Conservation (phyloP, 495 filamentous ascomycete species). For the Aspergillus panamensis region DNA sequence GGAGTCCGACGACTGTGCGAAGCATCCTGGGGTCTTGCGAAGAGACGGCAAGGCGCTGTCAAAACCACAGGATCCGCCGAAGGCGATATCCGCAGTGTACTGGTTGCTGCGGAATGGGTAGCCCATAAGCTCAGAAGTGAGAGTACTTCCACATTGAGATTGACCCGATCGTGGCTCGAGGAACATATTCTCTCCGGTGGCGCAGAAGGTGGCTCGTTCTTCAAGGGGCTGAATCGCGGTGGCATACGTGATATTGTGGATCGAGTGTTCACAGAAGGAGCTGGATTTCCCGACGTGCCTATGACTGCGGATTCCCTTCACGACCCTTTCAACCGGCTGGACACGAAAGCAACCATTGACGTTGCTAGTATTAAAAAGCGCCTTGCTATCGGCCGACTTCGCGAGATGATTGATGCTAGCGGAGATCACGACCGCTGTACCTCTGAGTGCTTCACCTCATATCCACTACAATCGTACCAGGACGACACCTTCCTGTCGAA, state of each 20-base stretch:
- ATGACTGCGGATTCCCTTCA: constrained; percentile 32
- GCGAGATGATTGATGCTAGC: constrained; percentile 83
- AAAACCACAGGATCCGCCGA: constrained; percentile 60
- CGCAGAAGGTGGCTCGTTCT: constrained; percentile 66
- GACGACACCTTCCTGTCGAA: constrained; percentile 90
- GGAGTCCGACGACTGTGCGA: constrained; percentile 88
- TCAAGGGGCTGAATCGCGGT: constrained; percentile 74
- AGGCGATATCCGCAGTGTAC: constrained; percentile 86
- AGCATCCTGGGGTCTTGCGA: constrained; percentile 82
- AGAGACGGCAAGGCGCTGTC: constrained; percentile 54
- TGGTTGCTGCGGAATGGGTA: constrained; percentile 95
- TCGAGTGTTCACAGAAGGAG: constrained; percentile 81
- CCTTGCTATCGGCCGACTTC: constrained; percentile 71
- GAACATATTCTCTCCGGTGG: constrained; percentile 65
- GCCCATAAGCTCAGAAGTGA: constrained; percentile 70
- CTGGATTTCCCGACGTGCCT: constrained; percentile 68
- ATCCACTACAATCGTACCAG: constrained; percentile 82
- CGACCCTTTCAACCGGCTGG: constrained; percentile 30
- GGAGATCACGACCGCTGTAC: constrained; percentile 86
- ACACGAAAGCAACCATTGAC: constrained; percentile 37
- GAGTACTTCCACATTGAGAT: constrained; percentile 31
- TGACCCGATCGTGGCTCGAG: constrained; percentile 85
- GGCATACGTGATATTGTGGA: constrained; percentile 78
- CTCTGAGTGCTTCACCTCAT: constrained; percentile 76
- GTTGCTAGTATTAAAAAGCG: constrained; percentile 75